These are phyloP conservation scores for Auriscalpium vulgare DNA, from an alignment of 768 basidiomycete genomes.

Conservation along the genomic window DNA sequence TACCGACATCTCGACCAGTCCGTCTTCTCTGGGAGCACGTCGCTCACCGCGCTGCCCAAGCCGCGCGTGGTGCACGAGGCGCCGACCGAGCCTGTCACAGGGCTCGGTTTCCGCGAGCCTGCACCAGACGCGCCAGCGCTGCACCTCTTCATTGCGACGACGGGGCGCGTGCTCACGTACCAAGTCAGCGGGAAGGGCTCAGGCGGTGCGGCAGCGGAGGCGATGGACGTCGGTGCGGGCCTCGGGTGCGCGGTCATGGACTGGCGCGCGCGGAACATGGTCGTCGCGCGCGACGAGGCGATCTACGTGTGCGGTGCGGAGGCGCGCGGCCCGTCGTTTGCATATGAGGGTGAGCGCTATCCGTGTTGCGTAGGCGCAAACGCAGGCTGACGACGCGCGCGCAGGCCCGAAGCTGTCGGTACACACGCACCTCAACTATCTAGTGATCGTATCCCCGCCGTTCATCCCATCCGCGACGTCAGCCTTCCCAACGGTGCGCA, in stretches of 20 bases:
- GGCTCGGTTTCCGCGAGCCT: slow-evolving; percentile 79
- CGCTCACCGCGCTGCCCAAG: slow-evolving; percentile 78
- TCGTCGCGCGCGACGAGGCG: slow-evolving; percentile 87
- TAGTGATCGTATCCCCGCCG: slow-evolving; percentile 86
- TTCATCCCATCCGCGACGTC: slow-evolving; percentile 59
- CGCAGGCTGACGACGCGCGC: background rate
- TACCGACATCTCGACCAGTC: slow-evolving; percentile 92
- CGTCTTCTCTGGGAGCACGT: slow-evolving; percentile 52
- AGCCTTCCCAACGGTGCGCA: slow-evolving; percentile 67
- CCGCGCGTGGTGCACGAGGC: slow-evolving; percentile 78
- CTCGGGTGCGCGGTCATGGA: slow-evolving; percentile 84
- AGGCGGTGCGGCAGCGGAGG: slow-evolving; percentile 53
- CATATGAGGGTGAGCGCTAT: slow-evolving; percentile 70
- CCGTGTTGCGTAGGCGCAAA: background rate
- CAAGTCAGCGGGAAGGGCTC: slow-evolving; percentile 65
- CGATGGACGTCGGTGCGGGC: slow-evolving; percentile 83
- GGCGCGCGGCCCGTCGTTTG: slow-evolving; percentile 77
- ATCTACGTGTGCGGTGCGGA: slow-evolving; percentile 81
- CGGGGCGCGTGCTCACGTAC: slow-evolving; percentile 70
- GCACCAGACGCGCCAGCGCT: slow-evolving; percentile 26
- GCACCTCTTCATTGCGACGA: slow-evolving; percentile 84
- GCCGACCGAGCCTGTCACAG: slow-evolving; percentile 83
- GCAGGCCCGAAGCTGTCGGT: slow-evolving; percentile 73
- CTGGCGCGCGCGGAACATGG: slow-evolving; percentile 60
- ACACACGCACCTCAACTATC: slow-evolving; percentile 70